Percentiles rank a stretch among this genome's conserved stretches.
phyloP scores from a whole-genome alignment of 202 grass and related monocot genomes.

The Setaria italica region DNA sequence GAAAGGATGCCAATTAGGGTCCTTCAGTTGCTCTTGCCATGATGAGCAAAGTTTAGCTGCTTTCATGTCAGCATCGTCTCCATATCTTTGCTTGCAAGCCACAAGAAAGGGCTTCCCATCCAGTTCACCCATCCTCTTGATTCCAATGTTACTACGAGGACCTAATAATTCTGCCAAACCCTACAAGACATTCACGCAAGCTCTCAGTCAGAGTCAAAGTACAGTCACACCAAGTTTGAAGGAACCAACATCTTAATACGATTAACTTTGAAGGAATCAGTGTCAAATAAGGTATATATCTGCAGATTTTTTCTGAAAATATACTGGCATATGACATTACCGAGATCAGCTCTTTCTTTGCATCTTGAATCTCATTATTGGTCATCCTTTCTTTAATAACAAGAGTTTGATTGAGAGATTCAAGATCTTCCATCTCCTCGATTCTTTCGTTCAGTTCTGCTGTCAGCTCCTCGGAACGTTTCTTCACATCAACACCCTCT shows the following conservation, averaged over 20 bases:
- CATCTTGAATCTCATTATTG: constrained; percentile 65
- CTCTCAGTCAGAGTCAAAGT: constrained; percentile 8
- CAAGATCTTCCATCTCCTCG: constrained; percentile 50
- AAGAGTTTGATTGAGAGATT: constrained; percentile 55
- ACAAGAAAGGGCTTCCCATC: constrained; percentile 43
- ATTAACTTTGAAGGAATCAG: background rate
- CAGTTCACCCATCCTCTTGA: constrained; percentile 84
- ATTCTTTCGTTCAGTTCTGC: constrained; percentile 55
- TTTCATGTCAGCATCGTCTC: constrained; percentile 30
- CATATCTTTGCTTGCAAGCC: constrained; percentile 52
- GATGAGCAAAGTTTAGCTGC: constrained; percentile 44
- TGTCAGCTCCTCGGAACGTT: constrained; percentile 48
- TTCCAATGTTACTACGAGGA: constrained; percentile 45
- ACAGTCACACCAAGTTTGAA: background rate
- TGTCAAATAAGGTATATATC: constrained; percentile 13
- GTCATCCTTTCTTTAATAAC: constrained; percentile 54
- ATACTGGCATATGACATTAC: constrained; percentile 39
- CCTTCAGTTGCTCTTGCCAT: constrained; percentile 61
- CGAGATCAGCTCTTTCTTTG: constrained; percentile 61
- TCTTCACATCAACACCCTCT: constrained; percentile 54
- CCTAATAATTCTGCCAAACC: constrained; percentile 54
- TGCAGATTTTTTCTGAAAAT: background rate
- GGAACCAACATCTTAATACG: background rate
- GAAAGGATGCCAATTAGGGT: constrained; percentile 79
- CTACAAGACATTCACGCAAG: constrained; percentile 44